A percentile compares a stretch with the other conserved stretches of the same genome.
Evolutionary conservation across 192 early-diverging fungal species (phyloP).

Genomic region (Coemansia aciculifera): DNA sequence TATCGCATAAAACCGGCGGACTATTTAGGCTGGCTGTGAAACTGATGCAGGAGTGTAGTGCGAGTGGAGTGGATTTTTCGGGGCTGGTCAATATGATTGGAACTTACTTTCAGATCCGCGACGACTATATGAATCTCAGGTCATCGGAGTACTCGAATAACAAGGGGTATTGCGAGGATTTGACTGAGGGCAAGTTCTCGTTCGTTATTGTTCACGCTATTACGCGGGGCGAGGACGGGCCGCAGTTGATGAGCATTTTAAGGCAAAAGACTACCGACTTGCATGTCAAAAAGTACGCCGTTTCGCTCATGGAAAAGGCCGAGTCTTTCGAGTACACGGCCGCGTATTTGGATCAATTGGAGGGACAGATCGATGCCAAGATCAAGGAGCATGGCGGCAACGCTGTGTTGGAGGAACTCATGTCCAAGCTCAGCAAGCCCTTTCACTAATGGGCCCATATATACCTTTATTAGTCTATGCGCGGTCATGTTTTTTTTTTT

Average conservation of each 20-base stretch:
- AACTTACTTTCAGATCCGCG: slow-evolving; percentile 94
- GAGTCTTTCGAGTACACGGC: slow-evolving; percentile 80
- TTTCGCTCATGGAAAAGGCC: slow-evolving; percentile 76
- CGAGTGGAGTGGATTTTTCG: slow-evolving; percentile 64
- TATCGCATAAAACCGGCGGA: slow-evolving; percentile 97
- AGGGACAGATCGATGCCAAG: slow-evolving; percentile 62
- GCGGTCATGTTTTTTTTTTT: not conserved
- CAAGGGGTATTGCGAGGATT: slow-evolving; percentile 98
- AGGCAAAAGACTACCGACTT: slow-evolving; percentile 79
- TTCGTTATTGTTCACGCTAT: slow-evolving; percentile 93
- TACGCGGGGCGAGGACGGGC: slow-evolving; percentile 46
- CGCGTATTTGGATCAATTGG: slow-evolving; percentile 62
- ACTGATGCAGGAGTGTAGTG: slow-evolving; percentile 83
- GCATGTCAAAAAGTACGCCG: slow-evolving; percentile 86
- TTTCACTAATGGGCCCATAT: slow-evolving; percentile 8
- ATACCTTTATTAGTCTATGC: not conserved
- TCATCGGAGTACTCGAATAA: slow-evolving; percentile 85
- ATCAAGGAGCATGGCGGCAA: slow-evolving; percentile 82
- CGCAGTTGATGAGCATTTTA: slow-evolving; percentile 83
- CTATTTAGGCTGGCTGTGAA: slow-evolving; percentile 89
- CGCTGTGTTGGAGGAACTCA: slow-evolving; percentile 55
- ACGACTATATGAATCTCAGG: slow-evolving; percentile 95
- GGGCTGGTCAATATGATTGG: slow-evolving; percentile 85
- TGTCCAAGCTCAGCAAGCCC: slow-evolving; percentile 50
- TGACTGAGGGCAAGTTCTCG: slow-evolving; percentile 99